Base-by-base conservation (phyloP, 2,329 filamentous ascomycete species). In the Arachnomyces sp. region DNA sequence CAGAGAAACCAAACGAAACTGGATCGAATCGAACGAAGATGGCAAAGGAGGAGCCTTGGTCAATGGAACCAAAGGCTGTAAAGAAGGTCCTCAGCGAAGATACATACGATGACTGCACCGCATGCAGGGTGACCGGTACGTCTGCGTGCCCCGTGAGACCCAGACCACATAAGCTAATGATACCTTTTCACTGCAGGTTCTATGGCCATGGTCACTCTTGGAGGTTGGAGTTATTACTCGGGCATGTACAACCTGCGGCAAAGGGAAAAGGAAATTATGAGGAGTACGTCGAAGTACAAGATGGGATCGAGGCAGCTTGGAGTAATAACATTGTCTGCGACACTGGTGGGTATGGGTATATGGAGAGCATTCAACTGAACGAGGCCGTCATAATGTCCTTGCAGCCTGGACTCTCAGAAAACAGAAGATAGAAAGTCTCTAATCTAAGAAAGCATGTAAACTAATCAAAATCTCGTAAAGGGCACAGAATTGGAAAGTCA, bases 161-260 rank as follows among this genome's bases (percentile, higher is more conserved):
- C 41, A 33, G 25, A 37, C 16, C 31, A 9, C n/a, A 7, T 35
- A 6, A 7, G 28, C 33, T 28, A 18, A 30, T 35, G 4, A 31
- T 28, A 31, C 9, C 28, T 40, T 34, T 34, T 39, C 31, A 18
- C 28, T 31, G 15, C 51, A 89, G 85, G 85, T 33, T 82, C 83
- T 54, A 74, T 79, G 30, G 82, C 84, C 1, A 87, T 92, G 48
- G 69, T 86, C 41, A 83, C 82, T 1, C 75, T 90, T 12, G 85
- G 80, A 3, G 79, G 73, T 1, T 92, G 89, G 64, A 88, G 80
- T 61, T 89, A 88, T 64, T 69, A 79, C 45, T 84, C 82, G 3
- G 86, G 86, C 43, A 82, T 80, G 62, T 69, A 71, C 37, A 84
- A 89, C 60, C 75, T 92, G 21, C 73, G 79, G 52, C 70, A 73